Evolutionary conservation across 805 yeast genomes (phyloP), one percentile per base, ranked within the genome.

Genomic region (Nakazawaea wyomingensis): DNA sequence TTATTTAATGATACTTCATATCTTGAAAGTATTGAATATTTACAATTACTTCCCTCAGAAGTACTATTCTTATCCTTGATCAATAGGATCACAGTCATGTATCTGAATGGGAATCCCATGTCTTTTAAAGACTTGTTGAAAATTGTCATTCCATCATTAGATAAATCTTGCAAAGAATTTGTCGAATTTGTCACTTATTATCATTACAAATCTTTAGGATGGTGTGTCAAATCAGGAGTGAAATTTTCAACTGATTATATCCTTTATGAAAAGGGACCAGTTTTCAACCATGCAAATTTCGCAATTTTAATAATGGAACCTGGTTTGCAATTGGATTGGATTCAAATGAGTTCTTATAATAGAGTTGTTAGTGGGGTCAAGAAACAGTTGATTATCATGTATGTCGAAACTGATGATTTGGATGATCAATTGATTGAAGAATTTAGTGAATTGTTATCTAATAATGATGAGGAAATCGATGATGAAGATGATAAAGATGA

Each of bases 221-320:
- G 98, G 97, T 91, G 97, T 66, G 93, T 83, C 2, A 71, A 95
- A 46, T 77, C 90, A 0, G 99, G 98, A 0, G 76, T 89, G 44
- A 93, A 93, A 60, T 93, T 93, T 60, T 96, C 96, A 2, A 75
- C 85, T n/a, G 95, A 90, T 54, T 83, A 68, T 60, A 64, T 93
- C 7, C 67, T 93, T 4, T 93, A 93, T 60, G 78, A 82, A 42
- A 69, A 91, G 45, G 99, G 99, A 0, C 99, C 98, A 7, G 97
- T 97, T 1, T 88, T 90, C 59, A 79, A 83, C 39, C 99, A 93
- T 59, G 97, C 99, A 0, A 96, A 89, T 57, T 86, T 78, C 59
- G 86, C 91, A 5, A 65, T 87, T 3, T 55, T 74, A 36, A 65
- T 85, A 5, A 29, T 29, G 32, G 16, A 11, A 29, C 46, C 78